These are phyloP conservation scores for Davidsoniella eucalypti DNA, from an alignment of 2,329 filamentous ascomycete genomes.

Conservation along the genomic window DNA sequence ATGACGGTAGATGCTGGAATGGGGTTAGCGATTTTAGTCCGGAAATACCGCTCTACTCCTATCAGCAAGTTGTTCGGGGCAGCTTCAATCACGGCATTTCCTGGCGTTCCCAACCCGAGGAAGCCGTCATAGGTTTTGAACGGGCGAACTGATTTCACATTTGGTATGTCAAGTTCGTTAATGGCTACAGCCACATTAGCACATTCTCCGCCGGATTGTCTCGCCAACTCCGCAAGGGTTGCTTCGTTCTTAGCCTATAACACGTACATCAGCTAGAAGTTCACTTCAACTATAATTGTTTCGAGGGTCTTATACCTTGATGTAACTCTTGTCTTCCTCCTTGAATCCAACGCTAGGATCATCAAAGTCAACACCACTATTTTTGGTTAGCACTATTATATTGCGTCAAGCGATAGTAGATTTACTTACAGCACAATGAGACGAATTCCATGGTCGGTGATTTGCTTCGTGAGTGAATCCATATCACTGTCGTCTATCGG, in stretches of 20 bases:
- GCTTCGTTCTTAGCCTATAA: conserved; percentile 46
- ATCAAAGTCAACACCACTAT: conserved; percentile 81
- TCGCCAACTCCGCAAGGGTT: conserved; percentile 48
- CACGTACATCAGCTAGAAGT: not conserved
- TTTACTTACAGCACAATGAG: conserved; percentile 56
- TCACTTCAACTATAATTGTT: not conserved
- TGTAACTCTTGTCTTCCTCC: conserved; percentile 63
- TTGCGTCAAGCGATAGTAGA: not conserved
- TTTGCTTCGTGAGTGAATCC: conserved; percentile 51
- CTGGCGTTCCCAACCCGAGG: conserved; percentile 62
- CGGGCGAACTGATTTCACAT: conserved; percentile 58
- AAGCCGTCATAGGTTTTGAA: conserved; percentile 65
- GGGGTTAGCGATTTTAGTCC: conserved; percentile 60
- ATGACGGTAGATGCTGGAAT: conserved; percentile 67
- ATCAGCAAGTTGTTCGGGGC: conserved; percentile 51
- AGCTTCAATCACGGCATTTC: conserved; percentile 15
- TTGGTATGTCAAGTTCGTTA: conserved; percentile 59
- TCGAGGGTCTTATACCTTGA: conserved; percentile 37
- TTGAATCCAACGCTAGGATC: conserved; percentile 79
- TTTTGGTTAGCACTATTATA: not conserved
- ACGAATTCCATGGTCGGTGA: conserved; percentile 62
- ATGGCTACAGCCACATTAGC: conserved; percentile 82
- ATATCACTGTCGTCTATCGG: conserved; percentile 47
- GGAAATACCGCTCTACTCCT: conserved; percentile 79
- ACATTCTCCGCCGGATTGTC: conserved; percentile 51